Base-by-base conservation (phyloP, 441 rosid genomes). In the Gossypium trilobum region DNA sequence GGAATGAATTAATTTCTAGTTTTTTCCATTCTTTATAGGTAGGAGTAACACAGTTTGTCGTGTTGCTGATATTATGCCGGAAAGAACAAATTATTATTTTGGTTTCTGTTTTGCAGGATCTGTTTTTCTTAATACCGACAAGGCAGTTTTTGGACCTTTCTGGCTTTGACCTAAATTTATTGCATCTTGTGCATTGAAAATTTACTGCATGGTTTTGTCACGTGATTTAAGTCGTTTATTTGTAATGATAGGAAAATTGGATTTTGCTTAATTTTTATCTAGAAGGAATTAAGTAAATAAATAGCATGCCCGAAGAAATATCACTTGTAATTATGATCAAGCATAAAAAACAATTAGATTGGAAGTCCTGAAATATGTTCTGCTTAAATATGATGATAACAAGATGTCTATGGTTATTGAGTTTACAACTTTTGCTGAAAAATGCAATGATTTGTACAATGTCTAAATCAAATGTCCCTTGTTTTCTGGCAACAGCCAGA, bases 401-500 rank as follows among this genome's bases (percentile, higher is more conserved):
- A 14, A 22, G 54, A 1, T 20, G 13, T 6, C 33, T n/a, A n/a
- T 48, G 1, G 13, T 46, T 68, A 27, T 50, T 51, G 16, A 50
- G 27, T 58, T 73, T 20, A 27, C 50, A 60, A 61, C 29, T 29
- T 72, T 14, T 50, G 7, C 11, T 60, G 50, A 62, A 71, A 48
- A 19, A 50, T 61, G 25, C 23, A 72, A 54, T 58, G 16, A 44
- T 60, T 50, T 6, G 55, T 39, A 23, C 62, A 36, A 55, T 19
- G 29, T 54, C 56, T 74, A 74, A 75, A 29, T 20, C 31, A 42
- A 64, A 8, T 58, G 42, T 17, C 27, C 25, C 27, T 1, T 48
- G 46, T 80, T 85, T 79, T 50, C 42, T 83, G 59, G 70, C 27
- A 72, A 77, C 95, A 93, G 99, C 78, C 91, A 90, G 59, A 89